These are phyloP conservation scores for Nemania sp. DNA, from an alignment of 2,329 filamentous ascomycete genomes.

Conservation along the genomic window DNA sequence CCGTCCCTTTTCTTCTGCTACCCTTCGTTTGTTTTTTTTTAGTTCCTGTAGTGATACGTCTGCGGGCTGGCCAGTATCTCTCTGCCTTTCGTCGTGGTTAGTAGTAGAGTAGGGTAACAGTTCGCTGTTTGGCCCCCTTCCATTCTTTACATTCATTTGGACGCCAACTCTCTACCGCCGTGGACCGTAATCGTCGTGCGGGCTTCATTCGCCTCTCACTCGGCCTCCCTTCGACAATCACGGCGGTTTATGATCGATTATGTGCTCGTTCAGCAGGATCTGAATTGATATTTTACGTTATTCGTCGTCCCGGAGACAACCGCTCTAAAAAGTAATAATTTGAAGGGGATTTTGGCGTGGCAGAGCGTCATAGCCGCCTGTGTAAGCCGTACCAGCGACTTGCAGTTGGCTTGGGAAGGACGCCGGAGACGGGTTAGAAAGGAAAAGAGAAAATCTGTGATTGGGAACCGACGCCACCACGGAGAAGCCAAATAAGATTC, in stretches of 20 bases:
- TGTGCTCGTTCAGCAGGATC: constrained; percentile 65
- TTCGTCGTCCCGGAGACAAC: constrained; percentile 37
- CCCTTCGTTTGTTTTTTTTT: constrained; percentile 44
- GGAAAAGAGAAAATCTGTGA: constrained; percentile 25
- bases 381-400: constrained; percentile 35
- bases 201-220: constrained; percentile 4
- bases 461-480: constrained; percentile 29
- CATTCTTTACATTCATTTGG: constrained; percentile 42
- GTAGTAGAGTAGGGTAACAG: constrained; percentile 51
- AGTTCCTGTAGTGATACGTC: constrained; percentile 48
- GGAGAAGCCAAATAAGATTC: constrained; percentile 36
- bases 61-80: constrained; percentile 54
- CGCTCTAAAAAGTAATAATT: constrained; percentile 40
- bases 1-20: constrained; percentile 32
- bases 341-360: not conserved
- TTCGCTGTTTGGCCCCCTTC: constrained; percentile 44
- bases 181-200: constrained; percentile 17
- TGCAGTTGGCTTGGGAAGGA: constrained; percentile 34
- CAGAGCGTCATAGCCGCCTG: constrained; percentile 36
- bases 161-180: constrained; percentile 6
- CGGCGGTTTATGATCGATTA: constrained; percentile 52
- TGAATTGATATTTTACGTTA: constrained; percentile 56
- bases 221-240: constrained; percentile 20
- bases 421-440: constrained; percentile 31
- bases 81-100: constrained; percentile 43